Evolutionary conservation across 768 basidiomycete species (phyloP), one percentile per base, ranked within the genome.

Genomic region (Pisolithus albus): DNA sequence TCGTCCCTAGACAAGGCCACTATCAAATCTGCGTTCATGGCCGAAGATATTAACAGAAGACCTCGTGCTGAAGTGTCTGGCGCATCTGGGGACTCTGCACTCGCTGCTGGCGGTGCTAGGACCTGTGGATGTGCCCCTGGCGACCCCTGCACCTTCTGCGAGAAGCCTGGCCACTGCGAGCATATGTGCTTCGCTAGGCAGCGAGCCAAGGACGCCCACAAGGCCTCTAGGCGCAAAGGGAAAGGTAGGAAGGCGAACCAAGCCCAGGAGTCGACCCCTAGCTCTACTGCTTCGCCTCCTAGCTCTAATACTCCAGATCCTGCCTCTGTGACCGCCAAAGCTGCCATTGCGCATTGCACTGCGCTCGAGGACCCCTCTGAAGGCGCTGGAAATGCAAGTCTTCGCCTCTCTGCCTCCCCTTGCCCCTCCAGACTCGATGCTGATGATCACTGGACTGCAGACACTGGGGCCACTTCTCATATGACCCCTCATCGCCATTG

Each of bases 381-480:
- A 26, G 26, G 26, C 4, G 34, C 46, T 48, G 51, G 51, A 18
- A 47, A 52, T 52, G 51, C 51, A 52, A 52, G 51, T 52, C 46
- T 52, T 52, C 38, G 21, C 21, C 46, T 44, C 24, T 38, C 39
- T 47, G 21, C 21, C 42, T 9, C 45, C 18, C 51, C 38, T 11
- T 37, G 19, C 13, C 46, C 30, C 19, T 26, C 37, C 19, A 28
- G 36, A 32, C 43, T 51, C 34, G 15, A 52, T 41, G 51, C 44
- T n/a, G 13, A 52, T 19, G 51, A 24, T 46, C 47, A 61, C 43
- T 68, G 64, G 63, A 67, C 59, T 46, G 51, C 56, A 48, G 66
- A 70, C 57, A 66, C 64, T 56, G 26, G 68, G 65, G 65, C 67
- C 54, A 64, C 67, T 53, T 56, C 60, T 52, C 62, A 67, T 60